phyloP scores from a whole-genome alignment of 164 flowering plant species.

The Magnolia officinalis region DNA sequence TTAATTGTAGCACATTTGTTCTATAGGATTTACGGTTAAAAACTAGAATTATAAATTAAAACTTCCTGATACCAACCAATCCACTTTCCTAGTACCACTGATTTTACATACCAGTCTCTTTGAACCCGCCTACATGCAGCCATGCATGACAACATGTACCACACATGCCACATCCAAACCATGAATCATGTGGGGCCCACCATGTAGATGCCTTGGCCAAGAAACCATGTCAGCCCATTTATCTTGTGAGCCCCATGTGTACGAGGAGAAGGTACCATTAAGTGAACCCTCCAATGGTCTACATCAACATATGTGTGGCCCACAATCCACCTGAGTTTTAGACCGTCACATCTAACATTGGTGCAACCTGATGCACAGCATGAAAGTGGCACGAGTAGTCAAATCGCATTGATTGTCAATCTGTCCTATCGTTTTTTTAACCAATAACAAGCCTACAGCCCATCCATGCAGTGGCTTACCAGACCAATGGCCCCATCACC shows the following conservation, averaged over 20 bases:
- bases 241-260: background rate
- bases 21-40: background rate
- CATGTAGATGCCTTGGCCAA: background rate
- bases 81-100: background rate
- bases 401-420: background rate
- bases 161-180: background rate
- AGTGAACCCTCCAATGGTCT: background rate
- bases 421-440: background rate
- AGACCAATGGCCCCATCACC: background rate
- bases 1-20: too few relatives aligned
- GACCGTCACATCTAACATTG: too few relatives aligned
- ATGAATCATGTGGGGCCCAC: background rate
- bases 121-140: background rate
- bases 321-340: background rate
- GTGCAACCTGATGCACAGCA: background rate
- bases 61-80: background rate
- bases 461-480: background rate
- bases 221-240: background rate
- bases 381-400: background rate
- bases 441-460: background rate
- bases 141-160: background rate
- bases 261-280: too few relatives aligned
- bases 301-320: background rate
- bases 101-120: background rate
- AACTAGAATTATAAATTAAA: too few relatives aligned